Conservation (phyloP, 495 filamentous ascomycete genomes). For the Penicillium chermesinum region DNA sequence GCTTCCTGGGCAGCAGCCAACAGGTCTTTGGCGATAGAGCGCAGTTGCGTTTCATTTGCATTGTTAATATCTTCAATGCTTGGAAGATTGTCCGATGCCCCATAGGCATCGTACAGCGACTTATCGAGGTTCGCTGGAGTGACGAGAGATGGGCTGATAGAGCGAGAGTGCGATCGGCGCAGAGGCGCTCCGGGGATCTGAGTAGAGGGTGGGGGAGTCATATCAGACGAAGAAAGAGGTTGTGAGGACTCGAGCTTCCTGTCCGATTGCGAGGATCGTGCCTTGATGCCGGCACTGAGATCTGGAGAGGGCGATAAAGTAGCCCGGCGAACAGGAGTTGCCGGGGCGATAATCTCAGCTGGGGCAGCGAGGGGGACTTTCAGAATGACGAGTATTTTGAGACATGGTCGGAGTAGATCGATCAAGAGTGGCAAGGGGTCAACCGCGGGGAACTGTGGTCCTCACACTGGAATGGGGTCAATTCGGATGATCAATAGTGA, state of each 20-base stretch:
- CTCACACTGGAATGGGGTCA: constrained; percentile 20
- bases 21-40: constrained; percentile 53
- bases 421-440: constrained; percentile 9
- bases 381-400: constrained; percentile 28
- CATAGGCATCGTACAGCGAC: constrained; percentile 46
- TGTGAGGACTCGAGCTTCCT: constrained; percentile 36
- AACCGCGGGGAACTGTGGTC: constrained; percentile 17
- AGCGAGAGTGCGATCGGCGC: constrained; percentile 35
- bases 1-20: constrained; percentile 52
- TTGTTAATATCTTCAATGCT: constrained; percentile 60
- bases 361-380: constrained; percentile 37
- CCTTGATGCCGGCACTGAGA: constrained; percentile 25
- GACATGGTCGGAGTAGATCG: constrained; percentile 29
- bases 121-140: constrained; percentile 56
- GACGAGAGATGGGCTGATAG: constrained; percentile 38
- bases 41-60: constrained; percentile 54
- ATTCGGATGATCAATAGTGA: constrained; percentile 11
- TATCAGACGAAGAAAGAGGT: constrained; percentile 40
- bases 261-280: constrained; percentile 28
- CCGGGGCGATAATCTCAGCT: constrained; percentile 35
- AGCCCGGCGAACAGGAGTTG: constrained; percentile 31
- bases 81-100: constrained; percentile 51
- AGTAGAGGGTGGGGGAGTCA: constrained; percentile 74
- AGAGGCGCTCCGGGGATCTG: constrained; percentile 50
- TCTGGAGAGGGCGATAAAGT: constrained; percentile 42